Conservation (phyloP, 176 grass and related monocot genomes). For the Leersia perrieri region DNA sequence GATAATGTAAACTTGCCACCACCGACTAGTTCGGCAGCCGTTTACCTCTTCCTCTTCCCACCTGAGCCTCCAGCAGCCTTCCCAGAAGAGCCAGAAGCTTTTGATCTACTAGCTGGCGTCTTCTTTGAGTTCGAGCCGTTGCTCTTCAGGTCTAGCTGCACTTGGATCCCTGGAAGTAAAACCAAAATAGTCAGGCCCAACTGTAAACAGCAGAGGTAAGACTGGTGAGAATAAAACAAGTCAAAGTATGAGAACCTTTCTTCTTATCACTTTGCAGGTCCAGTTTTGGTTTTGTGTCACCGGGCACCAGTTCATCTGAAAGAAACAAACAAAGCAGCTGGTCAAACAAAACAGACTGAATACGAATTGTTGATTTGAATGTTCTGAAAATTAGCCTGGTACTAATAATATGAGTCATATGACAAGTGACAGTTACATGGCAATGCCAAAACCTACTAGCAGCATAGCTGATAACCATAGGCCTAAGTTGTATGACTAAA, state of each 20-base stretch:
- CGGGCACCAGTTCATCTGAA: constrained; percentile 53
- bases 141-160: constrained; percentile 87
- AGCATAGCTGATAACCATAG: not conserved
- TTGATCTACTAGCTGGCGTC: constrained; percentile 48
- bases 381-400: not conserved
- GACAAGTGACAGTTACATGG: not conserved
- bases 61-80: constrained; percentile 45
- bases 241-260: constrained; percentile 55
- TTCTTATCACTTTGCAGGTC: constrained; percentile 75
- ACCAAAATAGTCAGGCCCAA: not conserved
- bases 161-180: constrained; percentile 68
- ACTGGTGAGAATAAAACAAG: not conserved
- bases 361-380: not conserved
- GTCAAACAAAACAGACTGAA: not conserved
- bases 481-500: not conserved
- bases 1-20: constrained; percentile 9
- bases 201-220: no score
- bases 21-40: not conserved
- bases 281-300: constrained; percentile 54
- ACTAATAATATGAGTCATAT: no score
- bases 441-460: not conserved
- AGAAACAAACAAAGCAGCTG: not conserved
- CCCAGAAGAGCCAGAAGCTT: constrained; percentile 39
- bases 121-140: constrained; percentile 55
- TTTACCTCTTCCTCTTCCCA: constrained; percentile 82